Evolutionary conservation across 2,329 filamentous ascomycete species (phyloP).

Genomic region (Penicillium fuscoglaucum): DNA sequence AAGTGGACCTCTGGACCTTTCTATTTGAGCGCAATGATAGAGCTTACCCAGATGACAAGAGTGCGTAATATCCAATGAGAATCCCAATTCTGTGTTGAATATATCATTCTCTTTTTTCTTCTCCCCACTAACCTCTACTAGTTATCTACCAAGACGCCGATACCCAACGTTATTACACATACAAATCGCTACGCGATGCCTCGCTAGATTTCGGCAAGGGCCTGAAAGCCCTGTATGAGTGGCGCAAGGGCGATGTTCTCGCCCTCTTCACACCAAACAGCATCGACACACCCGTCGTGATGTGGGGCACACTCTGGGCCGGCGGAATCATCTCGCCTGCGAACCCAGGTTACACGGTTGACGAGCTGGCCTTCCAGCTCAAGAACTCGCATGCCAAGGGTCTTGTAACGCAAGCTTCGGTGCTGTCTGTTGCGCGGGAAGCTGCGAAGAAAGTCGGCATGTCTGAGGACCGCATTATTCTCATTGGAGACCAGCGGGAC

Average conservation of each 20-base stretch:
- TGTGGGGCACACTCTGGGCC: slow-evolving; percentile 79
- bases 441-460: slow-evolving; percentile 72
- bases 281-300: slow-evolving; percentile 76
- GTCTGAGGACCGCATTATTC: slow-evolving; percentile 67
- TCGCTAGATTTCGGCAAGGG: slow-evolving; percentile 78
- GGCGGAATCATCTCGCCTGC: slow-evolving; percentile 81
- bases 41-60: slow-evolving; percentile 69
- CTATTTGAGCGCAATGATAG: slow-evolving; percentile 70
- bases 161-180: slow-evolving; percentile 69
- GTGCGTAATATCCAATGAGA: slow-evolving; percentile 46
- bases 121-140: slow-evolving; percentile 41
- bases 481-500: slow-evolving; percentile 67
- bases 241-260: slow-evolving; percentile 81
- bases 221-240: slow-evolving; percentile 70
- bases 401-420: slow-evolving; percentile 69
- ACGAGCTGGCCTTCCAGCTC: slow-evolving; percentile 83
- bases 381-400: slow-evolving; percentile 73
- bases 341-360: slow-evolving; percentile 81
- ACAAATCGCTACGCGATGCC: slow-evolving; percentile 62
- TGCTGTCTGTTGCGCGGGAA: slow-evolving; percentile 63
- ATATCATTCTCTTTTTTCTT: background rate
- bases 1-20: slow-evolving; percentile 75
- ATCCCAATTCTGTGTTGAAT: background rate
- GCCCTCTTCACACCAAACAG: slow-evolving; percentile 81
- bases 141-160: slow-evolving; percentile 77